Percentiles rank a stretch among this genome's conserved stretches.
Evolutionary conservation across 2,329 filamentous ascomycete species (phyloP).

Genomic region (Ascomycota sp.): DNA sequence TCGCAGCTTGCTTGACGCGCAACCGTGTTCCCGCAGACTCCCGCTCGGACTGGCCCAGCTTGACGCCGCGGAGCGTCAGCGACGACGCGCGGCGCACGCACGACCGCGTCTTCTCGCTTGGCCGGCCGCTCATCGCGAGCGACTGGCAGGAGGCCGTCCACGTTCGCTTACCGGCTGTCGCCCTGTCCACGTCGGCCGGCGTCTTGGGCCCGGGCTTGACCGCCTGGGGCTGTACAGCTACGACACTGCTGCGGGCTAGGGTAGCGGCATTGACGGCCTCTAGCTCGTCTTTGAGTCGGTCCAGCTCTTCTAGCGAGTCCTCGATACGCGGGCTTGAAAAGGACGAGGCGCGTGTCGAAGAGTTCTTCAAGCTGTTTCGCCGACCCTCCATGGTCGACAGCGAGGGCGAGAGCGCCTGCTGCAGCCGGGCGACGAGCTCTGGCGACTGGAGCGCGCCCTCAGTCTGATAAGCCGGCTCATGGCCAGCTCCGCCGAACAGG

Average conservation of each 20-base stretch:
- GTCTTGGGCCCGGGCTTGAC: constrained; percentile 5
- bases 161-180: constrained; percentile 4
- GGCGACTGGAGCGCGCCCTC: constrained; percentile 9
- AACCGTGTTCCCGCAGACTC: constrained; percentile 4
- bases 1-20: constrained; percentile 13
- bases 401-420: constrained; percentile 14
- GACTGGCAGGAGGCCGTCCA: neutral
- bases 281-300: constrained; percentile 39
- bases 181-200: constrained; percentile 4
- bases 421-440: constrained; percentile 10
- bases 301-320: constrained; percentile 41
- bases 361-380: constrained; percentile 14
- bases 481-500: neutral
- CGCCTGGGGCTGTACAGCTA: too few relatives aligned
- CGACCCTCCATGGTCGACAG: constrained; percentile 11
- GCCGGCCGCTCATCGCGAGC: constrained; percentile 21
- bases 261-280: constrained; percentile 28
- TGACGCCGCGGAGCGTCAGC: constrained; percentile 14
- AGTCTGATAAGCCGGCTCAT: constrained; percentile 8
- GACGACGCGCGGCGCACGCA: constrained; percentile 22
- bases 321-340: constrained; percentile 31
- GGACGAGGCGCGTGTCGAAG: constrained; percentile 11
- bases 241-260: constrained; percentile 6
- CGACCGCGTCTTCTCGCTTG: constrained; percentile 15
- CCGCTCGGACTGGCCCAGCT: constrained; percentile 1